phyloP scores from a whole-genome alignment of 768 basidiomycete species.

The Tricholoma terreum region DNA sequence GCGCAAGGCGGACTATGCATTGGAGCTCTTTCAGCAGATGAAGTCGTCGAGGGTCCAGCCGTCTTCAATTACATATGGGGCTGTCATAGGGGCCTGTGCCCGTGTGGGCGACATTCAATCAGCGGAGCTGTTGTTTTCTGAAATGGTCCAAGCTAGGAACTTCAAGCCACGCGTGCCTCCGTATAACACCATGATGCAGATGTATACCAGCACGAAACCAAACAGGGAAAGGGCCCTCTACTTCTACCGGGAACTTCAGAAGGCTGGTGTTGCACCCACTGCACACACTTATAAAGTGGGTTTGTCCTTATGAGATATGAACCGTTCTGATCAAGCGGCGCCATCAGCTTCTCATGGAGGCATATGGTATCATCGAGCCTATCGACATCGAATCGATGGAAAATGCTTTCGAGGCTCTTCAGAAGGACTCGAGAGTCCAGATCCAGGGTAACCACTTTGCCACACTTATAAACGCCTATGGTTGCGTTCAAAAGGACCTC shows the following conservation, averaged over 20 bases:
- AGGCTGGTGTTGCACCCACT: constrained; percentile 65
- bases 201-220: constrained; percentile 89
- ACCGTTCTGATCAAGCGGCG: constrained; percentile 4
- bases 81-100: constrained; percentile 90
- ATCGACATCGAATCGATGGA: constrained; percentile 74
- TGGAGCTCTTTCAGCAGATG: constrained; percentile 89
- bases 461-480: constrained; percentile 84
- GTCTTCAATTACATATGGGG: constrained; percentile 90
- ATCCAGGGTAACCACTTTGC: constrained; percentile 59
- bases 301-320: constrained; percentile 1
- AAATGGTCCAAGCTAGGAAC: constrained; percentile 71
- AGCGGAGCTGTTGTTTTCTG: constrained; percentile 79
- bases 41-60: constrained; percentile 59
- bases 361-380: constrained; percentile 83
- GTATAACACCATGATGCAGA: constrained; percentile 99
- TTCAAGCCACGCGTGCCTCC: constrained; percentile 92
- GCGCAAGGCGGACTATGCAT: constrained; percentile 85
- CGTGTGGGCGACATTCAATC: constrained; percentile 84
- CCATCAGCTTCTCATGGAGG: constrained; percentile 77
- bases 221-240: constrained; percentile 72
- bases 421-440: constrained; percentile 41
- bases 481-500: constrained; percentile 74
- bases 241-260: constrained; percentile 67
- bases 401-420: constrained; percentile 58
- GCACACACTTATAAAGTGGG: constrained; percentile 92